Conservation (phyloP, 2,329 filamentous ascomycete species). For the Arthrobotrys pseudoclavata region DNA sequence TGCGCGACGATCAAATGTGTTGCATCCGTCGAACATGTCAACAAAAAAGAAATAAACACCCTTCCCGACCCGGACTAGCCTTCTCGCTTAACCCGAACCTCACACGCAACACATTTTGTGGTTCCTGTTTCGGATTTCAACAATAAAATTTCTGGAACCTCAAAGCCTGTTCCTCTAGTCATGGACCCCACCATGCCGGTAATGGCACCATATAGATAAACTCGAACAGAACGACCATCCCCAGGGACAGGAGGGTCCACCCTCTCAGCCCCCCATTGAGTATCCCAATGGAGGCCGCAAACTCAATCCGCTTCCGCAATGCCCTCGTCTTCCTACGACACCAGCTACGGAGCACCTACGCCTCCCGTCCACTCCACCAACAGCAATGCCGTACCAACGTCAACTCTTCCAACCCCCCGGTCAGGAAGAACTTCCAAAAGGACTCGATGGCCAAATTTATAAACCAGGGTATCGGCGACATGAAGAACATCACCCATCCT, state of each 20-base stretch:
- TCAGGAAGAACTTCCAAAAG: slow-evolving; percentile 42
- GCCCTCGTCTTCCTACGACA: slow-evolving; percentile 55
- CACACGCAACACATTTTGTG: slow-evolving; percentile 43
- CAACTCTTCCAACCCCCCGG: slow-evolving; percentile 28
- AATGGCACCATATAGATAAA: background rate
- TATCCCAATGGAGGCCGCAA: slow-evolving; percentile 51
- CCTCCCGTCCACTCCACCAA: slow-evolving; percentile 17
- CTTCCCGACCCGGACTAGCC: slow-evolving; percentile 30
- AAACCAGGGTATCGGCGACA: slow-evolving; percentile 48
- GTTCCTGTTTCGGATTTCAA: slow-evolving; percentile 27
- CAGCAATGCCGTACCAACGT: slow-evolving; percentile 52
- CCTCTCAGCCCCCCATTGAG: background rate
- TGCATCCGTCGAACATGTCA: slow-evolving; percentile 5
- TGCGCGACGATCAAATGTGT: too few species aligned
- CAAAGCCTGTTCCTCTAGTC: background rate
- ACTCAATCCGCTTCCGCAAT: slow-evolving; percentile 50
- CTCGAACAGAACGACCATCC: background rate
- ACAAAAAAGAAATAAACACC: slow-evolving; percentile 47
- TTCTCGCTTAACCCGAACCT: slow-evolving; percentile 19
- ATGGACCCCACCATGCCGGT: slow-evolving; percentile 13
- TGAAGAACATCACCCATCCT: slow-evolving; percentile 38
- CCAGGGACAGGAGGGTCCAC: background rate
- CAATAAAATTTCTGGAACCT: background rate
- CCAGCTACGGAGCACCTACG: slow-evolving; percentile 48
- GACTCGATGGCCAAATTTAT: slow-evolving; percentile 49